Percentiles rank a stretch among this genome's conserved stretches.
phyloP scores from a whole-genome alignment of 2,329 filamentous ascomycete genomes.

The Pseudocercospora pini-densiflorae region DNA sequence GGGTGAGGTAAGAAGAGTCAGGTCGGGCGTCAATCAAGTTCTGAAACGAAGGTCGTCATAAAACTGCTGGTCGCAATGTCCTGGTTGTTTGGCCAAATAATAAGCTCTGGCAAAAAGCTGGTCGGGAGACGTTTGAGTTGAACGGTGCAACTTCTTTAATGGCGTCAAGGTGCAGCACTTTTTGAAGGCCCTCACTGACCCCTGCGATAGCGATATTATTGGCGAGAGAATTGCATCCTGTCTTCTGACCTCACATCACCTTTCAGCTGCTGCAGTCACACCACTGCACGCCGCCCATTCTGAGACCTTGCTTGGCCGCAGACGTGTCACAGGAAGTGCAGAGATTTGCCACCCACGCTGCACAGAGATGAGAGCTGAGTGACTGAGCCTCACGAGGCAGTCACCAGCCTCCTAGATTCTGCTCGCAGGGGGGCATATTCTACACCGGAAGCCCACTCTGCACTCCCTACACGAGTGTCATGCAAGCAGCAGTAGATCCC shows the following conservation, averaged over 20 bases:
- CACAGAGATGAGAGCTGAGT: background rate
- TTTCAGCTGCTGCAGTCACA: constrained; percentile 8
- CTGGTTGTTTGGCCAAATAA: background rate
- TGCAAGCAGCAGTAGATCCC: background rate
- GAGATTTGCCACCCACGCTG: background rate
- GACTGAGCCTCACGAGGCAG: background rate
- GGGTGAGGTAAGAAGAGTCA: constrained; percentile 3
- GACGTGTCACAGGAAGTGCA: background rate
- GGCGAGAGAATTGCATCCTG: background rate
- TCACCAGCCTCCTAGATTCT: background rate
- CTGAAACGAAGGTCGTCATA: background rate
- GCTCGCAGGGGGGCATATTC: background rate
- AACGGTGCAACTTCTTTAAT: background rate
- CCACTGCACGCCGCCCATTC: constrained; percentile 3
- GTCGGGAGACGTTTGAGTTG: background rate
- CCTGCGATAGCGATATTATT: background rate
- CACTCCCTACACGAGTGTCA: background rate
- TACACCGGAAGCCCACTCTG: background rate
- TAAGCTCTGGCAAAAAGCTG: background rate
- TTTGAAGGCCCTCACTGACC: background rate
- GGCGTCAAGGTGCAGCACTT: constrained; percentile 4
- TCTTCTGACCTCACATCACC: background rate
- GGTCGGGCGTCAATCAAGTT: background rate
- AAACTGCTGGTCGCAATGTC: background rate
- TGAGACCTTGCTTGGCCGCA: background rate